Evolutionary conservation across 1,284 basidiomycete species (phyloP).

Genomic region (Ustilago vetiveriae): DNA sequence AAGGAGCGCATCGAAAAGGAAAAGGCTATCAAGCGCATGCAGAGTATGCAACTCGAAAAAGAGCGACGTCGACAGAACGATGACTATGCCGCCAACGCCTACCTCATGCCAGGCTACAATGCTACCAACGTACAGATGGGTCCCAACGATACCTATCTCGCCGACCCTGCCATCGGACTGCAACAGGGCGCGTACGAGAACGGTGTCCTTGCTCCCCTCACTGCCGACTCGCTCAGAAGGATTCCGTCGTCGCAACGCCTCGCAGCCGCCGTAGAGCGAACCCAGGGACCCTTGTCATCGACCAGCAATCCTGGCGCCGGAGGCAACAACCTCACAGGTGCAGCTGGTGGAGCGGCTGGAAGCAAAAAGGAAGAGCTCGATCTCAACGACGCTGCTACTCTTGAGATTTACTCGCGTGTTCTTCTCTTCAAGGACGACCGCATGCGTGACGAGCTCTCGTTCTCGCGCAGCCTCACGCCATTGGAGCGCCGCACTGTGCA

Average conservation of each 20-base stretch:
- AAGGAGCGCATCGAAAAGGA: constrained; percentile 99
- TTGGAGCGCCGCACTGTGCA: constrained; percentile 93
- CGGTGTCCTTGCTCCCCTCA: constrained; percentile 34
- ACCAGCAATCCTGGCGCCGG: constrained; percentile 68
- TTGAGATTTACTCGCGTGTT: constrained; percentile 97
- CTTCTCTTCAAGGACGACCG: constrained; percentile 96
- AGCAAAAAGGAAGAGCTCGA: constrained; percentile 73
- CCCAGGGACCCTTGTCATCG: constrained; percentile 35
- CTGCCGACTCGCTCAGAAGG: constrained; percentile 44
- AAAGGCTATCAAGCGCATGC: constrained; percentile 97
- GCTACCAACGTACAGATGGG: constrained; percentile 12
- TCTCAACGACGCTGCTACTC: constrained; percentile 90
- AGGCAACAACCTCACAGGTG: constrained; percentile 72
- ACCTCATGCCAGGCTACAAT: constrained; percentile 42
- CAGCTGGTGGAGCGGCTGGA: constrained; percentile 71
- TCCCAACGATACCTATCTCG: constrained; percentile 13
- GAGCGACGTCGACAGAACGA: constrained; percentile 55
- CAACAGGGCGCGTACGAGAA: constrained; percentile 13
- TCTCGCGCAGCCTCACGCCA: constrained; percentile 83
- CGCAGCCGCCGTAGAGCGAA: constrained; percentile 10
- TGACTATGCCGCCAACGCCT: constrained; percentile 45
- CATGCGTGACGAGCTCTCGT: constrained; percentile 96
- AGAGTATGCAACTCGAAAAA: constrained; percentile 68
- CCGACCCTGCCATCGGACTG: constrained; percentile 5
- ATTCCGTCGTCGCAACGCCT: constrained; percentile 43